Base-by-base conservation (phyloP, 2,329 filamentous ascomycete species). In the Byssothecium circinans region DNA sequence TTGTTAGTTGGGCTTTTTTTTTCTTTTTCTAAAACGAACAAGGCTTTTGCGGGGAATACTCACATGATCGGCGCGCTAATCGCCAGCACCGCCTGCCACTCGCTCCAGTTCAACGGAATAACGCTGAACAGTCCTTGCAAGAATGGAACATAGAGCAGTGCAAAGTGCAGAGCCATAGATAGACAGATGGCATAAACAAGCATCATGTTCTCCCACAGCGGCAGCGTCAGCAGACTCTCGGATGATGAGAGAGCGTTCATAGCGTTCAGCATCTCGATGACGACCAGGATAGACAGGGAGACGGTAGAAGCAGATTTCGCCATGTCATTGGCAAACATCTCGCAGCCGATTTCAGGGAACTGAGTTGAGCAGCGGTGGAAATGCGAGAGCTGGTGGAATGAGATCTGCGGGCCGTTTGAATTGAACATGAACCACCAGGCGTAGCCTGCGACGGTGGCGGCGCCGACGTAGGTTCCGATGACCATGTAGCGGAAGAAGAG, bases 401-500 rank as follows among this genome's bases (percentile, higher is more conserved):
- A 85, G 73, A 99, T 95, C 71, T 95, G 89, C 19, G 94, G 94
- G 0, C 94, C 94, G 58, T 86, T 84, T 8, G 85, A 75, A 76
- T 97, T 92, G 79, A 88, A 96, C 87, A 99, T 91, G 79, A 97
- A 99, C 89, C 91, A 99, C 94, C 94, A 99, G n/a, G 90, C 92
- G 68, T 99, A 99, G 37, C 95, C 94, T 65, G 87, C 91, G 17
- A 99, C 95, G 3, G 94, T 99, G 44, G 94, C 94, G 33, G 90
- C 79, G 68, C 94, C 94, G 49, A 99, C 94, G 57, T 99, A 99
- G 8, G 85, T 90, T 52, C 94, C 94, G 61, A 99, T 94, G 41
- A 97, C 86, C 78, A 99, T 85, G 74, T 99, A 99, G 43, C 94
- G 86, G 81, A 97, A 91, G 78, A 99, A 96, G 32, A 99, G 77